Percentiles rank a stretch among this genome's conserved stretches.
phyloP scores from a whole-genome alignment of 768 basidiomycete species.

The Tricholoma matsutake region DNA sequence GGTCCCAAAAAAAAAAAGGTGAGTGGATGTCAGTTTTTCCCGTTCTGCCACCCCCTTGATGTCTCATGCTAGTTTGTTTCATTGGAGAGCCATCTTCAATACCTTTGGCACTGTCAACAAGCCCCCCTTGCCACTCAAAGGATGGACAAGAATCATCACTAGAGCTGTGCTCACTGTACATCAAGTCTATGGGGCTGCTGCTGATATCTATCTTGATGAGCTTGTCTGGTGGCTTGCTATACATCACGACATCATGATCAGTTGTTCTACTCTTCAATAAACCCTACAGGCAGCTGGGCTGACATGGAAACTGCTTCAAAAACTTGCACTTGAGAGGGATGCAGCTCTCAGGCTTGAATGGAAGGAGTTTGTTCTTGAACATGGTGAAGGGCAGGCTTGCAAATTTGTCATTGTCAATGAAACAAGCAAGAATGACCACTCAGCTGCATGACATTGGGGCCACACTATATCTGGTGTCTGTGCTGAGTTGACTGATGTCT shows the following conservation, averaged over 20 bases:
- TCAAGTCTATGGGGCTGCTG: not conserved
- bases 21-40: too few relatives aligned
- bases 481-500: constrained; percentile 18
- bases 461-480: constrained; percentile 16
- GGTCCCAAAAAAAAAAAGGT: too few relatives aligned
- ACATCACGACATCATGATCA: not conserved
- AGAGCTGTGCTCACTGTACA: constrained; percentile 14
- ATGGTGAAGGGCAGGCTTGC: too few relatives aligned
- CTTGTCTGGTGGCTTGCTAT: not conserved
- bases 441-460: too few relatives aligned
- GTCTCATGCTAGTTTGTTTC: constrained; percentile 21
- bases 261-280: constrained; percentile 34
- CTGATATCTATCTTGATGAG: not conserved
- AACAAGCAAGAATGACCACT: too few relatives aligned
- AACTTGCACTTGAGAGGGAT: constrained; percentile 23
- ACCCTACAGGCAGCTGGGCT: constrained; percentile 69
- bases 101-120: constrained; percentile 13
- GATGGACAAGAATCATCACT: constrained; percentile 16
- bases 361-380: too few relatives aligned
- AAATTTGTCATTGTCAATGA: too few relatives aligned
- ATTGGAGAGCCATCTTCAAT: constrained; percentile 21
- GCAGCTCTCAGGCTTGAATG: constrained; percentile 13
- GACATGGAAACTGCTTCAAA: constrained; percentile 63
- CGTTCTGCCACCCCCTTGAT: too few relatives aligned
- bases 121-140: constrained; percentile 14